Evolutionary conservation across 2,329 filamentous ascomycete species (phyloP).

Genomic region (Pochonia chlamydosporia): DNA sequence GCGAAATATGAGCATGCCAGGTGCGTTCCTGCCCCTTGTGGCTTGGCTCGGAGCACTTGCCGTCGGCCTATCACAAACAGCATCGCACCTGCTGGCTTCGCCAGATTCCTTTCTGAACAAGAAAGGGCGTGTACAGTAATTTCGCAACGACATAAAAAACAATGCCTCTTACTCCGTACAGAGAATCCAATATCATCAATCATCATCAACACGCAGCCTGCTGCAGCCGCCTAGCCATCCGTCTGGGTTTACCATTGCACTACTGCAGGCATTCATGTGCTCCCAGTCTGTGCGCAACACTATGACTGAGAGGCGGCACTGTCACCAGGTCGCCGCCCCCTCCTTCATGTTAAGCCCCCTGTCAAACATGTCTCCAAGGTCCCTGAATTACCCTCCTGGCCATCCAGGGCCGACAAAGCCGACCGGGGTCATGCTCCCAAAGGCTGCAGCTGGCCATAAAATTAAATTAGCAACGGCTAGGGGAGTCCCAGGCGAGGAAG

Average conservation of each 20-base stretch:
- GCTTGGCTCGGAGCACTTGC: no score
- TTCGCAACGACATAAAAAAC: slow-evolving; percentile 2
- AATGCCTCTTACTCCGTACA: not conserved
- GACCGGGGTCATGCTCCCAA: not conserved
- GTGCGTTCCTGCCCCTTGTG: no score
- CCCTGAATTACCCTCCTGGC: not conserved
- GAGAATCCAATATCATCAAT: not conserved
- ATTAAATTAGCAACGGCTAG: slow-evolving; percentile 10
- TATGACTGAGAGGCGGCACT: not conserved
- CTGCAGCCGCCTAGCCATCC: not conserved
- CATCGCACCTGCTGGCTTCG: not conserved
- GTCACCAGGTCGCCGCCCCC: not conserved
- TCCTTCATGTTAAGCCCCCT: no score
- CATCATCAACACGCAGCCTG: not conserved
- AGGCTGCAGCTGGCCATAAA: slow-evolving; percentile 2
- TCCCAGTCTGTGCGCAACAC: not conserved
- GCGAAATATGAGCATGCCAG: no score
- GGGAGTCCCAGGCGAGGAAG: not conserved
- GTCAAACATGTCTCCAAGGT: no score
- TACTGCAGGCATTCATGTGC: not conserved
- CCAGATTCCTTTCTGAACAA: not conserved
- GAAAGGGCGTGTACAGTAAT: slow-evolving; percentile 2
- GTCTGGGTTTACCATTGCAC: not conserved
- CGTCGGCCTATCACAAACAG: no score
- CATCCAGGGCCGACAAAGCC: not conserved